phyloP scores from a whole-genome alignment of 2,329 filamentous ascomycete species.

The Stagonosporopsis chrysanthemi region DNA sequence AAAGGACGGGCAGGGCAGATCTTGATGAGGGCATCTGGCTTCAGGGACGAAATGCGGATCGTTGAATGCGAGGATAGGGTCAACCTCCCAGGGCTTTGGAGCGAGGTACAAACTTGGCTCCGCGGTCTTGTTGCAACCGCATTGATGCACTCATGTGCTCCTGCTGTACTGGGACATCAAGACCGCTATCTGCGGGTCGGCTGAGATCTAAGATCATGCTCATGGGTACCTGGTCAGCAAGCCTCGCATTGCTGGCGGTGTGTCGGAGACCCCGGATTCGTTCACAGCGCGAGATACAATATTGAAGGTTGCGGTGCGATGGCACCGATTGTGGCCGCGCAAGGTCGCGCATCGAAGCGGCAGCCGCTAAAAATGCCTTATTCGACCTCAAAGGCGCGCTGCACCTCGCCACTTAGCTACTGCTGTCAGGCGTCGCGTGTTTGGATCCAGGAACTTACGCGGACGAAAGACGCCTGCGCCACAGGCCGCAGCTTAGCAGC shows the following conservation, averaged over 20 bases:
- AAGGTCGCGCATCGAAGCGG: slow-evolving; percentile 12
- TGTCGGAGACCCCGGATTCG: slow-evolving; percentile 2
- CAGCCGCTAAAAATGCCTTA: neutral
- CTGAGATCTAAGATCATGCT: slow-evolving; percentile 1
- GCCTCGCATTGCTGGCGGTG: slow-evolving; percentile 9
- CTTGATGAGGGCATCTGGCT: neutral
- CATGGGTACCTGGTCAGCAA: slow-evolving; percentile 7
- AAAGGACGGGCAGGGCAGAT: neutral
- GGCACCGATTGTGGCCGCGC: neutral
- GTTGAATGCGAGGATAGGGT: neutral
- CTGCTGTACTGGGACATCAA: neutral
- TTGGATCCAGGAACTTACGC: slow-evolving; percentile 10
- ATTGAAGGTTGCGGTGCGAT: neutral
- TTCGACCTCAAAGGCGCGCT: neutral
- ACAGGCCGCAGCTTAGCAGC: neutral
- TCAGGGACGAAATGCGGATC: neutral
- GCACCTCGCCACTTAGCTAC: slow-evolving; percentile 2
- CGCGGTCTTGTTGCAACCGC: neutral
- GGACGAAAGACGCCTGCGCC: slow-evolving; percentile 4
- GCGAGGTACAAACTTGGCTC: neutral
- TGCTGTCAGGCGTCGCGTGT: neutral
- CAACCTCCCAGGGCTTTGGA: neutral
- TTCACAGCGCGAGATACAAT: neutral
- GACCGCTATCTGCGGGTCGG: neutral
- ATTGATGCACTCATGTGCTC: neutral